These are phyloP conservation scores for Haberlea rhodopensis DNA, from an alignment of 257 asterid genomes.

Conservation along the genomic window DNA sequence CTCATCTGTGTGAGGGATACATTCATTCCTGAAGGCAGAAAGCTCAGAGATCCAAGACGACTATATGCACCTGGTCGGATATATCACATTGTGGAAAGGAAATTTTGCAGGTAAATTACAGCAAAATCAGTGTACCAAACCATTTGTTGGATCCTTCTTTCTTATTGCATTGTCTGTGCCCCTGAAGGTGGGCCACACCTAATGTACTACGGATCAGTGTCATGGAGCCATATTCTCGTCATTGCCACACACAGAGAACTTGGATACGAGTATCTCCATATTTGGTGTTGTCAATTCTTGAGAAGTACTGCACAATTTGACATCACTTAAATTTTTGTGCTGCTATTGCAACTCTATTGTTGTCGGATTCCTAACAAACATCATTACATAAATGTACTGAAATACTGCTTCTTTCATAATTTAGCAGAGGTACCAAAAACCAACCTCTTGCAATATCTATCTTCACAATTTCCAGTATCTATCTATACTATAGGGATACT, in stretches of 20 bases:
- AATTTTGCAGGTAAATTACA: constrained; percentile 73
- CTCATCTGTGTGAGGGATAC: constrained; percentile 92
- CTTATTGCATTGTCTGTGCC: not conserved
- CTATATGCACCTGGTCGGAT: constrained; percentile 94
- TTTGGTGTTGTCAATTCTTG: not conserved
- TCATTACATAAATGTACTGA: not conserved
- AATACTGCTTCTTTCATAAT: not conserved
- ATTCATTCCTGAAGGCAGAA: constrained; percentile 87
- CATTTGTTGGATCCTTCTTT: not conserved
- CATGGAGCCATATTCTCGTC: not conserved
- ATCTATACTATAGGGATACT: not conserved
- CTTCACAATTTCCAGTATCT: not conserved
- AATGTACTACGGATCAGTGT: not conserved
- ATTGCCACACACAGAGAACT: not conserved
- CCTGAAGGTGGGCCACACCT: not conserved
- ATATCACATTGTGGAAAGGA: constrained; percentile 90
- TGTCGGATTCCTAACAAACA: not conserved
- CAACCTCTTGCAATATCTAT: not conserved
- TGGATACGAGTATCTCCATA: not conserved
- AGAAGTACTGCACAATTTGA: constrained; percentile 1
- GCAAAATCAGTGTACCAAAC: not conserved
- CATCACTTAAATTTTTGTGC: not conserved
- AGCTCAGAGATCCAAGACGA: constrained; percentile 91
- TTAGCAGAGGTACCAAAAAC: not conserved
- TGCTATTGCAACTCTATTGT: not conserved